Base-by-base conservation (phyloP, 2,329 filamentous ascomycete genomes). In the Colletotrichum cordylinicola region DNA sequence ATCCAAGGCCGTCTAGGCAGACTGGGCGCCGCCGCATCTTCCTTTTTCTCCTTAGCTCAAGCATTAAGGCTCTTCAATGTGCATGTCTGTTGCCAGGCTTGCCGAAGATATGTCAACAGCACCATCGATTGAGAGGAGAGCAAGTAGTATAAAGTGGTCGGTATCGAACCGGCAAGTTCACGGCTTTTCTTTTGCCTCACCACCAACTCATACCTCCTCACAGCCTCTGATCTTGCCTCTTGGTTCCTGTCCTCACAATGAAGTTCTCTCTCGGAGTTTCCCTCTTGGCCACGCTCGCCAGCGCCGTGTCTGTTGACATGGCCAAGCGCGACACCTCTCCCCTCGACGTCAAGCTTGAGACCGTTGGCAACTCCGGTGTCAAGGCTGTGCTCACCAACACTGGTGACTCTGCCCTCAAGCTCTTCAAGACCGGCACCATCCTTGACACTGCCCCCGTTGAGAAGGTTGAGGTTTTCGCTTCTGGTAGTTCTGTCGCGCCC, bases 341-440 rank as follows among this genome's bases (percentile, higher is more conserved):
- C 70, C 82, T 87, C 66, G 81, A 84, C 67, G 83, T 87, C 68
- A 82, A 85, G 79, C 84, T 89, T 62, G 82, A 86, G 79, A 82
- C 85, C 74, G 79, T 85, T 24, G 86, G 85, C 77, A 89, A 90
- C 81, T 86, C 87, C 29, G 83, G 83, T 58, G 84, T 90, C 78
- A 88, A 88, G 82, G 86, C 88, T n/a, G 82, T 82, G 48, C 83
- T 90, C 72, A 88, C 85, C 74, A 90, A 90, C 84, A 88, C 82
- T 39, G 88, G 88, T 48, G 81, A 82, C 58, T 82, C 82, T 66
- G 82, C 82, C 72, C 78, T 90, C 72, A 88, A 88, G 80, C 79
- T 90, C 37, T 82, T 90, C 76, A 89, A 86, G 82, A 86, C 85
- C 56, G 88, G 88, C 39, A 88, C 86, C 35, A 85, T 90, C 78